Evolutionary conservation across 805 yeast genomes (phyloP), one percentile per base, ranked within the genome.

Genomic region (Nakazawaea wickerhamii): DNA sequence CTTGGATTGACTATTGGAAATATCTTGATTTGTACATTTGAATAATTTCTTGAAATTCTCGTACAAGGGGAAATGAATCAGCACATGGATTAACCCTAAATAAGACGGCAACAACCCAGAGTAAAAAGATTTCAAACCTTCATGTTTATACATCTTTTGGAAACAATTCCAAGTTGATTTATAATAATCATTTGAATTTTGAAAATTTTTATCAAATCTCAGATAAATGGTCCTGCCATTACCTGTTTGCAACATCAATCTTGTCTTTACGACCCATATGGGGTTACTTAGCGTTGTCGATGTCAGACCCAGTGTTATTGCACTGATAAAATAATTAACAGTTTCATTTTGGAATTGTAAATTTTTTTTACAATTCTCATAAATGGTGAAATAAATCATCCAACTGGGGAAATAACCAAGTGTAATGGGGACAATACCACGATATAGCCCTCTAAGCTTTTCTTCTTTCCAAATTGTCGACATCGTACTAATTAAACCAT

Each of bases 341-440:
- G 37, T 36, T 7, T 38, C 38, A 21, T 57, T 60, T 14, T 56
- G 61, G 41, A 61, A 59, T 14, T 49, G 40, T 21, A 40, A 21
- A 14, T 19, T 13, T 14, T 36, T 25, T 58, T 89, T 90, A 21
- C 89, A 81, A 43, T 73, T 66, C 57, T 91, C 98, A 60, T 93
- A 93, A 25, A 89, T 84, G 6, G 91, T 75, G 63, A 93, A 93
- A 59, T 93, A 93, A 36, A 93, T 85, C 71, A 89, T 89, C 99
- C 99, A 93, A 0, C 97, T 88, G 13, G 99, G 99, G 53, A 93
- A 79, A 61, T 93, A 93, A 0, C 99, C 99, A 39, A 91, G 63
- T 1, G 91, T 75, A 30, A 91, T 88, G n/a, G 99, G 98, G 2
- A 83, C 83, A 19, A 93, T 64, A 4, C 99, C 99, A 48, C 95